phyloP scores from a whole-genome alignment of 305 asterid species.

The Petunia hybrid region DNA sequence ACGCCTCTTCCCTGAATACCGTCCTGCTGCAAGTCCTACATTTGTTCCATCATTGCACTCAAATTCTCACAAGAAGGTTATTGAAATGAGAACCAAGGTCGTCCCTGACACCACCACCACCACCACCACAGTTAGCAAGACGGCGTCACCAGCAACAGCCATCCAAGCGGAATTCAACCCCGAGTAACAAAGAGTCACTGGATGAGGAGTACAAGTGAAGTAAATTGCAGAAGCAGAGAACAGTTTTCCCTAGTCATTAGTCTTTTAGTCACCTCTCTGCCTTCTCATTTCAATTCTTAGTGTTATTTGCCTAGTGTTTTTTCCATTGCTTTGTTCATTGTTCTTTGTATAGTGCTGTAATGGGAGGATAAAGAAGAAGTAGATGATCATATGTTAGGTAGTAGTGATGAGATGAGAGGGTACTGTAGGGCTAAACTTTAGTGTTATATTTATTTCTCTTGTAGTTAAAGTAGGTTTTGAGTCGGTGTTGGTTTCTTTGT shows the following conservation, averaged over 20 bases:
- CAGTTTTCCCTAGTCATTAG: conserved; percentile 26
- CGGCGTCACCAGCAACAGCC: conserved; percentile 30
- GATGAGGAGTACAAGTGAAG: conserved; percentile 33
- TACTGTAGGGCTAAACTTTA: conserved; percentile 31
- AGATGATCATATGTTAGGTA: conserved; percentile 50
- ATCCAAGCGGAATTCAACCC: conserved; percentile 42
- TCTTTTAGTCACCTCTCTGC: neutral
- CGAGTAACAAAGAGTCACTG: conserved; percentile 30
- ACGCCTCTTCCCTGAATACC: conserved; percentile 85
- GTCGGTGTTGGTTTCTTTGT: conserved; percentile 47
- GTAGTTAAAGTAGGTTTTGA: conserved; percentile 34
- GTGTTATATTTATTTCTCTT: conserved; percentile 24
- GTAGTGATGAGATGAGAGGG: conserved; percentile 39
- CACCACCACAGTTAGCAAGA: neutral
- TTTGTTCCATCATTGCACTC: conserved; percentile 85
- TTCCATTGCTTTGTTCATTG: conserved; percentile 58
- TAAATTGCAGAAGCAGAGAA: conserved; percentile 24
- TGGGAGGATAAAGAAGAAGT: conserved; percentile 49
- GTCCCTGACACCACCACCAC: conserved; percentile 9
- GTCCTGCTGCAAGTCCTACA: conserved; percentile 96
- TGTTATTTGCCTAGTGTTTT: conserved; percentile 39
- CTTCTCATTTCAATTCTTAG: conserved; percentile 17
- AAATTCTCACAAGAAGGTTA: conserved; percentile 90
- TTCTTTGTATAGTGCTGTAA: conserved; percentile 78
- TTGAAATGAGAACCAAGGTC: conserved; percentile 76